phyloP scores from a whole-genome alignment of 805 yeast genomes.

The Brettanomyces anomalus region DNA sequence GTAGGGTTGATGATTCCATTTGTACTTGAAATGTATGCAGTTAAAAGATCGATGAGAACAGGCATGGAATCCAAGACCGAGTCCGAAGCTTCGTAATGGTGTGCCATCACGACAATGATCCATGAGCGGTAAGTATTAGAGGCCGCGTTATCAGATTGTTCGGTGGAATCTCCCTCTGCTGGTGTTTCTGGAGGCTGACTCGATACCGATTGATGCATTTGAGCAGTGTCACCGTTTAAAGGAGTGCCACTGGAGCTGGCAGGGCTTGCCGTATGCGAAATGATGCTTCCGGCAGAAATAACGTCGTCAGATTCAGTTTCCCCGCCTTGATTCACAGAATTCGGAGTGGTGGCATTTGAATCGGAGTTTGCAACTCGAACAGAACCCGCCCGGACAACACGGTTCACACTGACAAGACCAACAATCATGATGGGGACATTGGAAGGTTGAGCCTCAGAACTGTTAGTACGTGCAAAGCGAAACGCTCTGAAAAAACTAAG shows the following conservation, averaged over 20 bases:
- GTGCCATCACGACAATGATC: constrained; percentile 58
- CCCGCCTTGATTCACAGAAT: neutral
- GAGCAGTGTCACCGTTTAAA: neutral
- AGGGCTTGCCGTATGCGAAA: neutral
- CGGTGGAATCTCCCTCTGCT: neutral
- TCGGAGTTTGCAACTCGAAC: too few relatives aligned
- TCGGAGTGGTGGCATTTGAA: too few relatives aligned
- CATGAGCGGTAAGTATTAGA: constrained; percentile 33
- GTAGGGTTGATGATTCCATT: constrained; percentile 6
- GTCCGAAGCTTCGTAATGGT: constrained; percentile 32
- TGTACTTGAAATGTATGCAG: constrained; percentile 14
- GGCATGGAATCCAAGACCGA: constrained; percentile 37
- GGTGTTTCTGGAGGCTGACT: too few relatives aligned
- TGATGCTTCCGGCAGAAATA: constrained; percentile 1
- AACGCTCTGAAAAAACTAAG: constrained; percentile 35
- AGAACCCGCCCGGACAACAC: constrained; percentile 5
- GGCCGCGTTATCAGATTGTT: neutral
- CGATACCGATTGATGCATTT: too few relatives aligned
- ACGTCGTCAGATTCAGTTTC: neutral
- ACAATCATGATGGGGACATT: constrained; percentile 23
- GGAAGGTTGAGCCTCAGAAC: constrained; percentile 6
- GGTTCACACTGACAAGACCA: constrained; percentile 23
- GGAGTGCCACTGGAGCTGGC: neutral
- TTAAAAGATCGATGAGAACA: constrained; percentile 15
- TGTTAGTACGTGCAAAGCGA: constrained; percentile 22